Conservation (phyloP, 1,284 basidiomycete species). For the Kalmanozyma brasiliensis region DNA sequence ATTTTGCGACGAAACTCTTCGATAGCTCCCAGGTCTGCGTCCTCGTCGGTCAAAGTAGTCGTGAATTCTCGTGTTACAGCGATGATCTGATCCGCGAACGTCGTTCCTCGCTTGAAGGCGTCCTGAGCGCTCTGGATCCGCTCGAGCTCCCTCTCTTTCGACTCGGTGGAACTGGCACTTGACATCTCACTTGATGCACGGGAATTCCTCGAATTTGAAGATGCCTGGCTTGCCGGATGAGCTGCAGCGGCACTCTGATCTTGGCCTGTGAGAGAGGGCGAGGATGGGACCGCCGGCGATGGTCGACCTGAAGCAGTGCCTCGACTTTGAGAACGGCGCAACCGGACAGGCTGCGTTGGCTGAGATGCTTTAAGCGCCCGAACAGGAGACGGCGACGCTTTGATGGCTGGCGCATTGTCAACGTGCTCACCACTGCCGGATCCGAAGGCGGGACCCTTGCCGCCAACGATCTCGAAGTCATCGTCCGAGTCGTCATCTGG, state of each 20-base stretch:
- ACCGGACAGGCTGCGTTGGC: neutral
- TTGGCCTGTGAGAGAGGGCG: neutral
- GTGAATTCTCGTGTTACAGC: constrained; percentile 5
- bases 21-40: constrained; percentile 2
- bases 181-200: constrained; percentile 10
- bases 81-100: constrained; percentile 13
- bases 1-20: constrained; percentile 12
- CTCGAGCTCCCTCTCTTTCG: constrained; percentile 4
- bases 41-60: neutral
- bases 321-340: constrained; percentile 12
- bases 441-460: neutral
- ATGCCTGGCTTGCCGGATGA: neutral
- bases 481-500: constrained; percentile 21
- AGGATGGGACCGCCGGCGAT: neutral
- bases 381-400: constrained; percentile 6
- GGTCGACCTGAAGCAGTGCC: neutral
- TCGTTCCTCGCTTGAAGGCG: neutral
- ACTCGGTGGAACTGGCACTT: neutral
- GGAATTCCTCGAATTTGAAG: constrained; percentile 1
- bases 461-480: constrained; percentile 15
- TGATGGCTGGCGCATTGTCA: neutral
- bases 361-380: constrained; percentile 7
- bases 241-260: neutral
- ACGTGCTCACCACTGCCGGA: too few species aligned
- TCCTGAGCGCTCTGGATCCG: neutral